Base-by-base conservation (phyloP, 345 rosid genomes). In the Linum trigynum region DNA sequence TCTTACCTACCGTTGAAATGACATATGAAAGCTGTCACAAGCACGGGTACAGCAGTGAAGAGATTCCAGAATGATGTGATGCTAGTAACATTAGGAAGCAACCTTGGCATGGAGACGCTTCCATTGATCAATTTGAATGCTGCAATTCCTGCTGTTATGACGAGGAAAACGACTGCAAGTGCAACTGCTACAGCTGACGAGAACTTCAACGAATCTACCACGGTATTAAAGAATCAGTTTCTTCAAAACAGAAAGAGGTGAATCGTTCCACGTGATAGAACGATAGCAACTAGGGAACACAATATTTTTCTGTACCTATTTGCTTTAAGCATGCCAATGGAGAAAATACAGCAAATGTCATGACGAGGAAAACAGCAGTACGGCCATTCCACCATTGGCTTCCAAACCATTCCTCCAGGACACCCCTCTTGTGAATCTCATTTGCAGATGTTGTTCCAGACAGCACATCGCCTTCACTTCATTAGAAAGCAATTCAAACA, bases 11-110 rank as follows among this genome's bases (percentile, higher is more conserved):
- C 66, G 42, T 74, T 74, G 70, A 64, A 55, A 48, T 65, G 77
- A 63, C 67, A 74, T 57, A 65, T 74, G 38, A 59, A 74, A 53
- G 73, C 71, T 40, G 67, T 68, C 40, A 65, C 77, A 61, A 74
- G 55, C 59, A 74, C n/a, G 6, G 70, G 73, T 5, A 74, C 61
- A 0, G 62, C 63, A 5, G 73, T 69, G 67, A 74, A 74, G 59
- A 69, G 70, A 12, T 65, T 69, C 70, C 66, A 61, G 57, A 69
- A 69, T 41, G 71, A 74, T 38, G 70, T 17, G 15, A 65, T 17
- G 50, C 62, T 55, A 17, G 63, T n/a, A 32, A 69, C 37, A 65
- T 61, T 15, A 45, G 77, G 77, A 40, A 69, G 67, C 55, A 74
- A 23, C 45, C 67, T 69, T 3, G 73, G 70, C 64, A 61, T 69